A percentile compares a stretch with the other conserved stretches of the same genome.
Evolutionary conservation across 164 flowering plant genomes (phyloP).

Genomic region (Annona cherimola): DNA sequence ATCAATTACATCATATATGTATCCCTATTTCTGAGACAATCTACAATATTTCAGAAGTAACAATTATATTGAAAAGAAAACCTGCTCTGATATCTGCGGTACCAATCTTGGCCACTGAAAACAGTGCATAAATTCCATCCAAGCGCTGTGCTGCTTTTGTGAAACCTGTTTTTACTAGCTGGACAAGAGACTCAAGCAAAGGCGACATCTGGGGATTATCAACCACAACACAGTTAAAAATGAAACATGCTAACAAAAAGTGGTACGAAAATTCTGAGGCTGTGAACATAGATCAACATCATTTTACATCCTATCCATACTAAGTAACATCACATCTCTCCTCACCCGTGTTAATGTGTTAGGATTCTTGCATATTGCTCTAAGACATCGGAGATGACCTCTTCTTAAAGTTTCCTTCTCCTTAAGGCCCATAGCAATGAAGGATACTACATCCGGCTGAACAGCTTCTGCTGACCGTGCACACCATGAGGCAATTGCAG

Average conservation of each 20-base stretch:
- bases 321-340: background rate
- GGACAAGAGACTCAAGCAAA: conserved; percentile 71
- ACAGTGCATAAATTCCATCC: conserved; percentile 89
- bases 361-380: conserved; percentile 49
- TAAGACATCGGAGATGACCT: conserved; percentile 83
- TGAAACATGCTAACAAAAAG: background rate
- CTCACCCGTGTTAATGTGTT: conserved; percentile 57
- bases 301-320: background rate
- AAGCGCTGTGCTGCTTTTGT: conserved; percentile 84
- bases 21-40: background rate
- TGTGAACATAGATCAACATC: background rate
- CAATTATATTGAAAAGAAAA: conserved; percentile 10
- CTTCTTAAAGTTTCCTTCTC: conserved; percentile 91
- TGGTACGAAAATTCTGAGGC: background rate
- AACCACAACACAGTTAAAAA: background rate
- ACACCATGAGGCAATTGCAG: conserved; percentile 77
- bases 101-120: conserved; percentile 60
- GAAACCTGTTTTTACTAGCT: conserved; percentile 85
- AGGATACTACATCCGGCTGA: conserved; percentile 52
- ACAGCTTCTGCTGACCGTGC: conserved; percentile 53
- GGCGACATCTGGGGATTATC: conserved; percentile 52
- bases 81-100: conserved; percentile 85
- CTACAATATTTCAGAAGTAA: background rate
- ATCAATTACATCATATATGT: background rate
- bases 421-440: conserved; percentile 70